Base-by-base conservation (phyloP, 2,329 filamentous ascomycete genomes). In the Capronia epimyces region DNA sequence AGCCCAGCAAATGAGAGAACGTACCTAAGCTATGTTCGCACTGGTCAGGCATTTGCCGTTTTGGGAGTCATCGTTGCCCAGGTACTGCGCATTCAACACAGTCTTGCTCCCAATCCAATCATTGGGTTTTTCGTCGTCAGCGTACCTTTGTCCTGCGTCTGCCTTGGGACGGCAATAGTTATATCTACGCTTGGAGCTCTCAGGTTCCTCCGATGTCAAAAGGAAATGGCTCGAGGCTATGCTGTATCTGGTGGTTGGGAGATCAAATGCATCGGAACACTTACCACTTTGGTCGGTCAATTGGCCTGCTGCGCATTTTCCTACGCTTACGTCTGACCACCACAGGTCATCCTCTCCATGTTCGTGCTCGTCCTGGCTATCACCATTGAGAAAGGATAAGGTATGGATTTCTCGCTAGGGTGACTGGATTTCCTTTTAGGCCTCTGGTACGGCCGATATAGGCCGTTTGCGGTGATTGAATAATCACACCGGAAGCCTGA, bases 151-250 rank as follows among this genome's bases (percentile, higher is more conserved):
- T 69, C 73, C 3, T 67, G 64, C 3, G 62, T 69, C 1, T 78
- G 78, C 54, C 74, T 79, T 44, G 63, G 52, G 32, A 66, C 70
- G 21, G 75, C 75, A 0, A 69, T 78, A 20, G 48, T 71, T 4
- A 67, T 76, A 4, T 62, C 74, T 1, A 29, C 75, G 1, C 54
- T 81, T 10, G 80, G 79, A 8, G 71, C 71, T 1, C 67, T 72
- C 42, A 68, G 80, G 24, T 81, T 77, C 58, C 80, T 75, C 70
- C 70, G 74, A 49, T 71, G 77, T 59, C 80, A 83, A 63, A 69
- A 72, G 55, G 75, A 74, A 3, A 73, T 83, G 58, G 51, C 54
- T 34, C 53, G 49, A 36, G 58, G 58, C 10, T 31, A 52, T 46
- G 56, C 53, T 37, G 42, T 57, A 13, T 45, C 46, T 10, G 54